phyloP scores from a whole-genome alignment of 805 yeast species.

The Lipomyces kockii region DNA sequence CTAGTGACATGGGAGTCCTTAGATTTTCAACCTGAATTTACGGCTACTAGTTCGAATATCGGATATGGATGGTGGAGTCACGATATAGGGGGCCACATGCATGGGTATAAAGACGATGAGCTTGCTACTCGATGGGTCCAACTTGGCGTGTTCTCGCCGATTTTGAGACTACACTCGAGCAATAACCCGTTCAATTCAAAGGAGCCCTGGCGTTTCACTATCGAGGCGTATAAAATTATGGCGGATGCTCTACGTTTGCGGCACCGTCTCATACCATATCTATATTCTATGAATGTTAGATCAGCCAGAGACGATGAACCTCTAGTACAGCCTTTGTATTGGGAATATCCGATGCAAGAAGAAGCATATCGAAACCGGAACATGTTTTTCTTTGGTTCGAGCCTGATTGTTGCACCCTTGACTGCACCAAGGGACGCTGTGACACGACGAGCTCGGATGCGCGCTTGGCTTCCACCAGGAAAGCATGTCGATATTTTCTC shows the following conservation, averaged over 20 bases:
- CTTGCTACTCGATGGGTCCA: slow-evolving; percentile 1
- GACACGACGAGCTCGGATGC: neutral
- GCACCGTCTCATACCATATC: neutral
- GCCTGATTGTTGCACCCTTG: neutral
- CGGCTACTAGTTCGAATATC: neutral
- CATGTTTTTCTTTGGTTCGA: neutral
- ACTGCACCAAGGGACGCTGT: neutral
- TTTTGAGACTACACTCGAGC: neutral
- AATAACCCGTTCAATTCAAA: neutral
- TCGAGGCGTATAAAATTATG: neutral
- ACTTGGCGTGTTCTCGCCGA: neutral
- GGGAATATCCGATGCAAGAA: neutral
- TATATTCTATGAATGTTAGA: neutral
- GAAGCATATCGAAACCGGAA: neutral
- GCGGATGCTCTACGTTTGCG: neutral
- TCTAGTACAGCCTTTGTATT: neutral
- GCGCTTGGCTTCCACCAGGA: slow-evolving; percentile 2
- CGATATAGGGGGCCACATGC: neutral
- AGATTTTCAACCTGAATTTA: neutral
- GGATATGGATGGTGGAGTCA: slow-evolving; percentile 6
- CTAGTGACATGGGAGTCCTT: neutral
- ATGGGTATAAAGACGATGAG: neutral
- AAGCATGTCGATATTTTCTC: neutral
- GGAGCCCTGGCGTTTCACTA: neutral
- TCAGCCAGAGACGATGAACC: neutral